phyloP scores from a whole-genome alignment of 2,329 filamentous ascomycete genomes.

The Aspergillus pseudoviridinutans region DNA sequence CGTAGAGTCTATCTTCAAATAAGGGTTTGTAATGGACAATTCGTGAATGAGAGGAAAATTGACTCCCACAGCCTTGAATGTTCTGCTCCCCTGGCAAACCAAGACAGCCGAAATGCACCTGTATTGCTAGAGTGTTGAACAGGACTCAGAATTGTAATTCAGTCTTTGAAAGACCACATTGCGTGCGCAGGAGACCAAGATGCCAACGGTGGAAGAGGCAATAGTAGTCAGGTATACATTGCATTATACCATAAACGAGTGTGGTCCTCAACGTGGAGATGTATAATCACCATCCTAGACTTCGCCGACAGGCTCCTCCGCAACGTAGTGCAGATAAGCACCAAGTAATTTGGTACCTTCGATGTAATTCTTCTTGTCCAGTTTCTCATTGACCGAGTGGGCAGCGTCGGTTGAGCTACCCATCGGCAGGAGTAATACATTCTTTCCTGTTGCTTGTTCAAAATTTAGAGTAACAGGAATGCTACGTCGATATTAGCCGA shows the following conservation, averaged over 20 bases:
- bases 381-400: constrained; percentile 97
- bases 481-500: constrained; percentile 47
- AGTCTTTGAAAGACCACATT: background rate
- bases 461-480: constrained; percentile 97
- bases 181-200: background rate
- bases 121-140: background rate
- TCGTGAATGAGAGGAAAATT: background rate
- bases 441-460: constrained; percentile 96
- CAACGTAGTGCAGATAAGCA: constrained; percentile 93
- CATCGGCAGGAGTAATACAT: constrained; percentile 92
- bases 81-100: background rate
- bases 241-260: background rate
- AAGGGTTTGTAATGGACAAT: background rate
- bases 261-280: background rate
- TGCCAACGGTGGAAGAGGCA: background rate
- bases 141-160: background rate
- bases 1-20: background rate
- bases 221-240: background rate
- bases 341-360: constrained; percentile 95
- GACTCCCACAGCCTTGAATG: background rate
- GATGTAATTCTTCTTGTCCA: constrained; percentile 96
- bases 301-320: constrained; percentile 67
- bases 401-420: constrained; percentile 94
- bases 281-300: constrained; percentile 11
- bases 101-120: background rate